Base-by-base conservation (phyloP, 2,329 filamentous ascomycete species). In the Onygenales sp. region DNA sequence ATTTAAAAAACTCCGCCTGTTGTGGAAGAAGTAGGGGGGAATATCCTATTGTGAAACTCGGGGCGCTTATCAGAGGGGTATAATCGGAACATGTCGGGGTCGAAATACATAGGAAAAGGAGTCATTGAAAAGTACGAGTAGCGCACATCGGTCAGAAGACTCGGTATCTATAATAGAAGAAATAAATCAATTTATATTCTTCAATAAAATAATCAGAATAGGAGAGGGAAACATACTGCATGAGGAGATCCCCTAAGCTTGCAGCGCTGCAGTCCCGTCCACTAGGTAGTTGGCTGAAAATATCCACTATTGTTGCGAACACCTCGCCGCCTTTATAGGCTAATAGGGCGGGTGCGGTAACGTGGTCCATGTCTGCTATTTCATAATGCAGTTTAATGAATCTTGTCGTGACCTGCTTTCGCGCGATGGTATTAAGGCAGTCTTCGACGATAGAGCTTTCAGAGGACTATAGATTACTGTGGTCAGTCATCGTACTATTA, bases 351-450 rank as follows among this genome's bases (percentile, higher is more conserved):
- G 93, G 93, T 2, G 95, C 87, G 45, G 86, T 85, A 34, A 90
- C 87, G 54, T 87, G 83, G 67, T 96, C 89, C 77, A 97, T 95
- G 68, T 97, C 91, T 39, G 95, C 94, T 54, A 95, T 91, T 57
- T 87, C 84, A 67, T 89, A 88, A 70, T 95, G 85, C 47, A 97
- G 81, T 73, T 92, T 94, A 73, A 97, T 81, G 66, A 98, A 97
- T 65, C 88, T 88, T 36, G 87, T 81, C 8, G 83, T 80, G 21
- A 82, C 77, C 65, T 95, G 77, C 56, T 80, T 76, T 57, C 78
- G 76, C 42, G 95, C 89, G 32, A 97, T 77, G 1, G 86, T 85
- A 51, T 78, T 73, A 61, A 98, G 77, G 50, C 87, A 90, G 42
- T 83, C 79, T 67, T 95, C 88, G 56, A 96, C 85, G 54, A 88